These are phyloP conservation scores for Smithsoniella earleae DNA, from an alignment of 163 green algal genomes.

Conservation along the genomic window DNA sequence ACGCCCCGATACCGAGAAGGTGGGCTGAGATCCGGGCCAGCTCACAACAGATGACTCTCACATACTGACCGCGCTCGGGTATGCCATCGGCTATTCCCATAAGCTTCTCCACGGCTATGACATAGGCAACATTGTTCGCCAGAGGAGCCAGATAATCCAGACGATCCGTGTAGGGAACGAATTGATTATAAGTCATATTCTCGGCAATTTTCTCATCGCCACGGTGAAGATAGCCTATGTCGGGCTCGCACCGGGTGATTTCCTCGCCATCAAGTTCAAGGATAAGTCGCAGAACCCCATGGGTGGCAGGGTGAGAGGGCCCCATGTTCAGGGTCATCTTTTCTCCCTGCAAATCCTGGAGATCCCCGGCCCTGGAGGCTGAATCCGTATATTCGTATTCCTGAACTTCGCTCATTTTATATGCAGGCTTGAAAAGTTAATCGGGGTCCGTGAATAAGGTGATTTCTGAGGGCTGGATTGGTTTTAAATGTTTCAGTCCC, in stretches of 20 bases:
- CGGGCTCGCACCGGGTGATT: slow-evolving; percentile 55
- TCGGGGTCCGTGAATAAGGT: no score
- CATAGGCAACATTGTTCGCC: slow-evolving; percentile 76
- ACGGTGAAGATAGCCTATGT: slow-evolving; percentile 71
- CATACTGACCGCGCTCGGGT: slow-evolving; percentile 53
- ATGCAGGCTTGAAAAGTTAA: no score
- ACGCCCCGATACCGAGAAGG: slow-evolving; percentile 64
- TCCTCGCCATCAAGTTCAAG: slow-evolving; percentile 76
- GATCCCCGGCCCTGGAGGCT: no score
- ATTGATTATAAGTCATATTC: slow-evolving; percentile 74
- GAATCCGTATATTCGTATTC: no score
- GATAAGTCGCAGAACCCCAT: slow-evolving; percentile 71
- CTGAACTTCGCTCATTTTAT: no score
- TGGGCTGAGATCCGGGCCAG: slow-evolving; percentile 75
- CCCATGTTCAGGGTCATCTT: slow-evolving; percentile 84
- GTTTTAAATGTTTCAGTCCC: no score
- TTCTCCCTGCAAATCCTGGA: no score
- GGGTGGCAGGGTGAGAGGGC: slow-evolving; percentile 68
- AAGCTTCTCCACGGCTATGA: slow-evolving; percentile 70
- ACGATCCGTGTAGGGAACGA: slow-evolving; percentile 71
- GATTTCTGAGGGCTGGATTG: no score
- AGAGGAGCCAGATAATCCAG: slow-evolving; percentile 84
- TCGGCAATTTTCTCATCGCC: slow-evolving; percentile 78
- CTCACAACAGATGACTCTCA: slow-evolving; percentile 56
- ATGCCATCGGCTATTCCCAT: slow-evolving; percentile 53